Percentiles rank a stretch among this genome's conserved stretches.
Evolutionary conservation across 148 eudicot genomes (phyloP).

Genomic region (Spergularia bocconei): DNA sequence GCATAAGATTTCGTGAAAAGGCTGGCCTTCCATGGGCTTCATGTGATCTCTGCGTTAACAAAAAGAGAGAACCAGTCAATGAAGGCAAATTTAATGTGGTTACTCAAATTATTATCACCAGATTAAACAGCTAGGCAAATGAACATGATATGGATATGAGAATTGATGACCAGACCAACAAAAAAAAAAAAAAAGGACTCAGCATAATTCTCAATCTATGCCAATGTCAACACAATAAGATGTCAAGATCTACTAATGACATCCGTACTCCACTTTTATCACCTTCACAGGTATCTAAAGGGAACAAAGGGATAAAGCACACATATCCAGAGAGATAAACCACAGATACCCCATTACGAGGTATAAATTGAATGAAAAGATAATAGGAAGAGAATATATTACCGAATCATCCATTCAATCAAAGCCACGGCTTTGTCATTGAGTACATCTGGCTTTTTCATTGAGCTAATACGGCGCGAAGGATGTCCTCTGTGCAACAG

Average conservation of each 20-base stretch:
- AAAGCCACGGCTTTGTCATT: conserved; percentile 57
- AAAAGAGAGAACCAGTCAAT: conserved; percentile 7
- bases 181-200: background rate
- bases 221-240: background rate
- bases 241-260: background rate
- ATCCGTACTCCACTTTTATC: background rate
- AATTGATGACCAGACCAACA: background rate
- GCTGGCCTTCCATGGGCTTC: conserved; percentile 68
- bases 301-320: background rate
- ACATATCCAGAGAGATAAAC: background rate
- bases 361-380: background rate
- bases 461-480: conserved; percentile 28
- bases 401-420: conserved; percentile 61
- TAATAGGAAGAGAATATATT: conserved; percentile 19
- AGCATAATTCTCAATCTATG: background rate
- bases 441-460: conserved; percentile 38
- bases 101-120: background rate
- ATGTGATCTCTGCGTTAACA: conserved; percentile 53
- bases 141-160: background rate
- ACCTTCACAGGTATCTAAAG: background rate
- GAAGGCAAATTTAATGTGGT: background rate
- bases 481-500: conserved; percentile 46
- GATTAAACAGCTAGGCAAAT: background rate
- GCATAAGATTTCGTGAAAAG: conserved; percentile 70
- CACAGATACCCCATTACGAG: background rate